Evolutionary conservation across 768 basidiomycete species (phyloP).

Genomic region (Trametes gibbosa): DNA sequence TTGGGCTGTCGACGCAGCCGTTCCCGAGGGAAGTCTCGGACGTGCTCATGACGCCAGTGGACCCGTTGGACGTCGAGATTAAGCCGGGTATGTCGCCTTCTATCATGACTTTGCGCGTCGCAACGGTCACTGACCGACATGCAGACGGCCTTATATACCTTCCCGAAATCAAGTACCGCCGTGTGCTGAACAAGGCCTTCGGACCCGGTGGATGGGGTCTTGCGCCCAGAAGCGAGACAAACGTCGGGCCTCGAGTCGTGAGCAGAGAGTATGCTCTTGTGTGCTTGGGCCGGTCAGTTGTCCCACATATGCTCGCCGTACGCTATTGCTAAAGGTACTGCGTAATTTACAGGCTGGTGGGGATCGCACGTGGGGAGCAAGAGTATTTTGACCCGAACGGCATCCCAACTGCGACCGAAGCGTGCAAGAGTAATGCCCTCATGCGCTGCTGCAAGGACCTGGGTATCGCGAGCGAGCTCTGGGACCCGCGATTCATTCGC

Average conservation of each 20-base stretch:
- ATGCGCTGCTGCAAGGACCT: conserved; percentile 98
- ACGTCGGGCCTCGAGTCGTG: conserved; percentile 83
- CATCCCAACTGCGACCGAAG: conserved; percentile 91
- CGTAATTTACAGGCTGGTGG: conserved; percentile 64
- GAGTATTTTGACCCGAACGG: conserved; percentile 93
- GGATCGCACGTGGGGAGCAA: conserved; percentile 91
- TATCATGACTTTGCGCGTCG: too few relatives aligned
- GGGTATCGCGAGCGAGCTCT: conserved; percentile 93
- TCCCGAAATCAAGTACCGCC: conserved; percentile 95
- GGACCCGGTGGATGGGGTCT: conserved; percentile 98
- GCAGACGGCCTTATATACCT: conserved; percentile 91
- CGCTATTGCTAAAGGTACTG: not conserved
- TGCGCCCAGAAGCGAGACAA: conserved; percentile 89
- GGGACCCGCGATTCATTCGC: conserved; percentile 96
- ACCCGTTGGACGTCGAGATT: conserved; percentile 81
- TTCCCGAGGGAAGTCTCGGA: conserved; percentile 76
- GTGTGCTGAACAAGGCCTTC: conserved; percentile 89
- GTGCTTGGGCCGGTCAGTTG: conserved; percentile 81
- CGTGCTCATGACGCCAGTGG: conserved; percentile 69
- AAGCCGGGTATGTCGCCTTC: conserved; percentile 74
- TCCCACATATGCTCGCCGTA: not conserved
- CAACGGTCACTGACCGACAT: not conserved
- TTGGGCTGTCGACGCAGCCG: conserved; percentile 73
- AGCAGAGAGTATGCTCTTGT: conserved; percentile 94
- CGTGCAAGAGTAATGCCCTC: conserved; percentile 93